Conservation (phyloP, 306 rosid genomes). For the Lathyrus tuberosus region DNA sequence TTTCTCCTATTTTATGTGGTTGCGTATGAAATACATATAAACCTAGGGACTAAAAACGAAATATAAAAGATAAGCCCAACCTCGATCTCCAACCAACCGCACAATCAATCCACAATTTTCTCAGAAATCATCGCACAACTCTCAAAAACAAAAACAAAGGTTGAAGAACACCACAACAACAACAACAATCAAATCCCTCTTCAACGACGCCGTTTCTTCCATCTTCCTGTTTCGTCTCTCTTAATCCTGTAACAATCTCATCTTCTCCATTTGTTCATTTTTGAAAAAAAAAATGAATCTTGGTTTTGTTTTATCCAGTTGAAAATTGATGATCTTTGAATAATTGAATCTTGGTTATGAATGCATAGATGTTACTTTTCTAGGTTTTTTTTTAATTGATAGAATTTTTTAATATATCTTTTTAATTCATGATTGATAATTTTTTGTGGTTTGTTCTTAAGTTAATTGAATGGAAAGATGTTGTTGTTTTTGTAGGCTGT, state of each 20-base stretch:
- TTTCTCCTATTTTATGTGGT: not conserved
- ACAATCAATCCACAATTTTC: constrained; percentile 27
- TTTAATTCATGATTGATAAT: constrained; percentile 8
- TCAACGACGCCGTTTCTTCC: constrained; percentile 23
- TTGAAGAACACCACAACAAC: constrained; percentile 5
- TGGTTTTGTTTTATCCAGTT: constrained; percentile 19
- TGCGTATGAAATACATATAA: not conserved
- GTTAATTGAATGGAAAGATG: constrained; percentile 17
- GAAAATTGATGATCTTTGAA: not conserved
- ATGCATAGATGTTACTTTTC: not conserved
- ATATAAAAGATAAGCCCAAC: constrained; percentile 33
- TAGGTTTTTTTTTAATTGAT: not conserved
- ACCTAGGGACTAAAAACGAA: constrained; percentile 2
- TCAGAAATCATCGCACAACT: constrained; percentile 32
- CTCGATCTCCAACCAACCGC: constrained; percentile 21
- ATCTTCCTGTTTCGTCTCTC: constrained; percentile 20
- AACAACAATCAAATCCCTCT: not conserved
- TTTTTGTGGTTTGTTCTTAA: constrained; percentile 1
- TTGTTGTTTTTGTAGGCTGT: constrained; percentile 41
- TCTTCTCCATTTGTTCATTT: not conserved
- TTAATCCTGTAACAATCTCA: constrained; percentile 28
- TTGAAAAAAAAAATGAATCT: constrained; percentile 4
- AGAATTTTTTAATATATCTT: not conserved
- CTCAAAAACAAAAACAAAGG: not conserved
- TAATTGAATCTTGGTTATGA: not conserved